Base-by-base conservation (phyloP, 768 basidiomycete species). In the Boletus vinaceobasis region DNA sequence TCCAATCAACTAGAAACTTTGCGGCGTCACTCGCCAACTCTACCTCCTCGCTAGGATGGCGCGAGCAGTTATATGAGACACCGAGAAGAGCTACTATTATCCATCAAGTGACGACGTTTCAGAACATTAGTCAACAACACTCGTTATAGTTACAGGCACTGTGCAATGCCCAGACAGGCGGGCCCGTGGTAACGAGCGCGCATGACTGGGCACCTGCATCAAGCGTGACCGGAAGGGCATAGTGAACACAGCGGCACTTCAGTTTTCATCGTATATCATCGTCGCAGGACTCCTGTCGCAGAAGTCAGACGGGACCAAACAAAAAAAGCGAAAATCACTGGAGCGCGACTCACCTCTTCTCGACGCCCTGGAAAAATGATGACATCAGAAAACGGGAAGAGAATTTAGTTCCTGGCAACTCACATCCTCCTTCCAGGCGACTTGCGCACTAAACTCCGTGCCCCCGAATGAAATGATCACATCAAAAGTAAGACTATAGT, bases 381-480 rank as follows among this genome's bases (percentile, higher is more conserved):
- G 15, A 29, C 14, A 48, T 47, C 27, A 58, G 44, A 29, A 27
- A 44, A 13, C 4, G 19, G 5, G 11, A 13, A 27, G 9, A 36
- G n/a, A 27, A 10, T 9, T 11, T 2, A 7, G 36, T 33, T 26
- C 8, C 1, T 15, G 7, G 32, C 4, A 27, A 42, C 58, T 60
- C 32, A 59, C 58, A 27, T 59, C 21, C 42, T n/a, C 51, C 5
- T 48, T 48, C 58, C 58, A 59, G 4, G 58, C 58, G 4, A 59
- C 52, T 11, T 59, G 59, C 11, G 59, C 52, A 21, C 33, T 53
- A 17, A 38, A 52, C 86, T 64, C 61, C 1, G 62, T 60, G 26
- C 27, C 23, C 42, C 61, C 61, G 8, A 64, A 63, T 15, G 50
- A 50, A 19, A 60, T 45, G 17, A 63, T 53, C 36, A 63, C 58